Conservation (phyloP, 345 rosid species). For the Carallia brachiata region DNA sequence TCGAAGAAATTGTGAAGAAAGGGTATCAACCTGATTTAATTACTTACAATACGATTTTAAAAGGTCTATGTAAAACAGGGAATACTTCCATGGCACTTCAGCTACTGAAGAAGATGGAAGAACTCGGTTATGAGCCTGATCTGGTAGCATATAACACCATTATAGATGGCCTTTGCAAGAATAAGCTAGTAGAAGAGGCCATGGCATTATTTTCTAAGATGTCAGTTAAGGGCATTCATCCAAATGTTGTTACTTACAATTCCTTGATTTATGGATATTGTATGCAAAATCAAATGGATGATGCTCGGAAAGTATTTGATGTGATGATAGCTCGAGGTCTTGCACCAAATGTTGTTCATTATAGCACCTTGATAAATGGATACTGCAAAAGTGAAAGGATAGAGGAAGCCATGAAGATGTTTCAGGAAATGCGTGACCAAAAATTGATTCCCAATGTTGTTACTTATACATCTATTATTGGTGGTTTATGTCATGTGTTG, state of each 20-base stretch:
- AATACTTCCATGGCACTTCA: slow-evolving; percentile 1
- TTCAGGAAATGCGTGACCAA: slow-evolving; percentile 47
- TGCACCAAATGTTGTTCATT: slow-evolving; percentile 3
- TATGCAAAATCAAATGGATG: slow-evolving; percentile 21
- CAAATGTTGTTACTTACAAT: slow-evolving; percentile 3
- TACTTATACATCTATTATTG: slow-evolving; percentile 2
- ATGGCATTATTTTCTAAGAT: neutral
- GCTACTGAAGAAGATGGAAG: slow-evolving; percentile 4
- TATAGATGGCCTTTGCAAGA: slow-evolving; percentile 21
- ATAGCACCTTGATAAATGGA: slow-evolving; percentile 12
- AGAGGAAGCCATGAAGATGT: slow-evolving; percentile 79
- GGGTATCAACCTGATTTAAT: slow-evolving; percentile 1
- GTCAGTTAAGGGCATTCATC: neutral
- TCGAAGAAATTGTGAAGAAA: slow-evolving; percentile 3
- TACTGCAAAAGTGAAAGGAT: slow-evolving; percentile 46
- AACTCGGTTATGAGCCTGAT: neutral
- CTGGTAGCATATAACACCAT: slow-evolving; percentile 5
- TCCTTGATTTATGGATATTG: slow-evolving; percentile 26
- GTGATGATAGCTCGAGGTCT: slow-evolving; percentile 4
- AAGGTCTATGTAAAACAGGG: neutral
- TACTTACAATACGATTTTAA: slow-evolving; percentile 1
- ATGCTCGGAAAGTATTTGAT: slow-evolving; percentile 22
- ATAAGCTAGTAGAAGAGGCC: slow-evolving; percentile 1
- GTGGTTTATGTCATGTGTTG: neutral
- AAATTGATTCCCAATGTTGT: slow-evolving; percentile 31